Evolutionary conservation across 345 rosid genomes (phyloP), one percentile per base, ranked within the genome.

Genomic region (Erucastrum elatum): DNA sequence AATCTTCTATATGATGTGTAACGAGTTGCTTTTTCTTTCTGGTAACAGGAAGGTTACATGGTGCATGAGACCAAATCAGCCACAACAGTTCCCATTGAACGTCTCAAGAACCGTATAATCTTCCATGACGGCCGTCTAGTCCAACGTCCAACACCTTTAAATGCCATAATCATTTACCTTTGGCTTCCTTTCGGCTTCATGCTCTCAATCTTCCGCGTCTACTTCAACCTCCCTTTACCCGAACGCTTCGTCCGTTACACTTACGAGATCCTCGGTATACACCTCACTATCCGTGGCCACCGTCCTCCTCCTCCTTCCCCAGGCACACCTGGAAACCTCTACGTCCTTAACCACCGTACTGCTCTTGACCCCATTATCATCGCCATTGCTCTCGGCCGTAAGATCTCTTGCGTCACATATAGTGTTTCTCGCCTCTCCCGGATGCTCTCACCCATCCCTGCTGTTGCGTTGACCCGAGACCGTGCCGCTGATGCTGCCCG

Each of bases 91-190:
- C 86, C 93, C 7, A 30, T 8, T 0, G 85, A 91, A 17, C 85
- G 85, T 26, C 87, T 95, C 10, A 95, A 93, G 80, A 90, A 81
- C 74, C 88, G 89, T 9, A 87, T 93, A 30, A 89, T 95, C 84
- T 95, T 95, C 90, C 99, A 95, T 27, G 98, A 95, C 46, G 99
- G 99, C 2, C 99, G 98, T 8, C 75, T 95, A 0, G 97, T 91
- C 26, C 97, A 90, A 68, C 93, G 93, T 4, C 99, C 98, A 0
- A 83, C 83, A 68, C 98, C 98, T 5, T 82, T 91, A 64, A 95
- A 86, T 74, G 97, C 94, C 13, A 3, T 91, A 49, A 35, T 91
- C 82, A 81, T 88, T 31, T 95, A 75, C 80, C 64, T 91, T 0
- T 95, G 99, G 99, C 86, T 95, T 71, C 99, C 99, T 46, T 85